Percentiles rank a stretch among this genome's conserved stretches.
These are phyloP conservation scores for Mitragyna speciosa DNA, from an alignment of 257 asterid species.

Conservation along the genomic window DNA sequence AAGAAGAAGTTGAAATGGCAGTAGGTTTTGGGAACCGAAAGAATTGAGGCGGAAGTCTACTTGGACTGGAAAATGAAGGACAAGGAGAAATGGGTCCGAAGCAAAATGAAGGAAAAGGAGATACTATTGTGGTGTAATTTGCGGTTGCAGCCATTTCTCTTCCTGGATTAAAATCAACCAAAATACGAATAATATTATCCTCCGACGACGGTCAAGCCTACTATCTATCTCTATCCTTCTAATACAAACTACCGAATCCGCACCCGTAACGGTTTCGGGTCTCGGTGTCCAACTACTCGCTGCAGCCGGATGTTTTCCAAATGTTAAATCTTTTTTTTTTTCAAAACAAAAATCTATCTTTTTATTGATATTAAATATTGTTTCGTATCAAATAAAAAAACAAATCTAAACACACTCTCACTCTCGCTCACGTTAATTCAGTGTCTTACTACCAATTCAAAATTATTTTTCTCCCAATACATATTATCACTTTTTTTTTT, in stretches of 20 bases:
- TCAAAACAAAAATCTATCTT: no score
- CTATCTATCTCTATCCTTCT: not conserved
- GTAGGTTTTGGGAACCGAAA: slow-evolving; percentile 18
- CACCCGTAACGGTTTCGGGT: no score
- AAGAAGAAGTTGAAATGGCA: not conserved
- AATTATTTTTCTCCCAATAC: not conserved
- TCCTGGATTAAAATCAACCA: not conserved
- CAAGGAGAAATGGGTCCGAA: no score
- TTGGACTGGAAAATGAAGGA: slow-evolving; percentile 18
- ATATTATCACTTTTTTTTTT: no score
- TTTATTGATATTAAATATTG: no score
- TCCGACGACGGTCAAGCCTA: not conserved
- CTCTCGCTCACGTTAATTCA: no score
- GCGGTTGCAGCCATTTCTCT: slow-evolving; percentile 48
- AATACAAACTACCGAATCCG: no score
- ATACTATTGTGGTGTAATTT: slow-evolving; percentile 21
- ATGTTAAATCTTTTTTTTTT: no score
- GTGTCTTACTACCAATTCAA: not conserved
- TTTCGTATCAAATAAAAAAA: no score
- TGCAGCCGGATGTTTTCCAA: no score
- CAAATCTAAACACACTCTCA: no score
- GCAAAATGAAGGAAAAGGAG: slow-evolving; percentile 11
- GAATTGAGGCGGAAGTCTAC: slow-evolving; percentile 6
- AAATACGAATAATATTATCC: not conserved
- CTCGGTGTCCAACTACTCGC: no score